Percentiles rank a stretch among this genome's conserved stretches.
Conservation (phyloP, 1,284 basidiomycete genomes). For the Pseudozyma thailandica region DNA sequence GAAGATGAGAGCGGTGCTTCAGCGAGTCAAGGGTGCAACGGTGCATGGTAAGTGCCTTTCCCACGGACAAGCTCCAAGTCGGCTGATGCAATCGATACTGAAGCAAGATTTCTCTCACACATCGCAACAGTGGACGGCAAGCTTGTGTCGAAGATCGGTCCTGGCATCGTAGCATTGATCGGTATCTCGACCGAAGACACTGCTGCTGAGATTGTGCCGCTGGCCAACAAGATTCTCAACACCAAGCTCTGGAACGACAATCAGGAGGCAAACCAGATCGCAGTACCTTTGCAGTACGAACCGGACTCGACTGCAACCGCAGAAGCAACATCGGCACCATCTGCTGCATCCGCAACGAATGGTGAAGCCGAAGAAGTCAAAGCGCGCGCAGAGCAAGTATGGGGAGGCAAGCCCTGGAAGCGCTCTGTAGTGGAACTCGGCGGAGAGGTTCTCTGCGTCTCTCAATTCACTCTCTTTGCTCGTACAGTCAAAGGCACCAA, state of each 20-base stretch:
- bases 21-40: slow-evolving; percentile 63
- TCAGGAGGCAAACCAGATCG: slow-evolving; percentile 35
- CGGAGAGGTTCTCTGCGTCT: slow-evolving; percentile 64
- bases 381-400: slow-evolving; percentile 47
- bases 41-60: slow-evolving; percentile 54
- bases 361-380: slow-evolving; percentile 8
- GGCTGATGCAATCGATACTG: background rate
- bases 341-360: background rate
- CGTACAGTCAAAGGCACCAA: slow-evolving; percentile 63
- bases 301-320: slow-evolving; percentile 7
- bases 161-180: slow-evolving; percentile 63
- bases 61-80: background rate
- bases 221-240: slow-evolving; percentile 56
- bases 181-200: slow-evolving; percentile 62
- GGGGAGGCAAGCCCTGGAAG: slow-evolving; percentile 62
- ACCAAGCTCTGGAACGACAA: slow-evolving; percentile 64
- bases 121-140: slow-evolving; percentile 53
- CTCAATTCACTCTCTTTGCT: slow-evolving; percentile 65
- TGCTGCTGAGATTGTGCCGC: slow-evolving; percentile 47
- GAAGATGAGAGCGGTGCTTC: slow-evolving; percentile 62
- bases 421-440: slow-evolving; percentile 57
- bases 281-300: slow-evolving; percentile 43
- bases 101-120: background rate
- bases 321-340: background rate
- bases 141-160: slow-evolving; percentile 61